Evolutionary conservation across 176 grass and related monocot genomes (phyloP).

Genomic region (Hsuehochloa calcarea): DNA sequence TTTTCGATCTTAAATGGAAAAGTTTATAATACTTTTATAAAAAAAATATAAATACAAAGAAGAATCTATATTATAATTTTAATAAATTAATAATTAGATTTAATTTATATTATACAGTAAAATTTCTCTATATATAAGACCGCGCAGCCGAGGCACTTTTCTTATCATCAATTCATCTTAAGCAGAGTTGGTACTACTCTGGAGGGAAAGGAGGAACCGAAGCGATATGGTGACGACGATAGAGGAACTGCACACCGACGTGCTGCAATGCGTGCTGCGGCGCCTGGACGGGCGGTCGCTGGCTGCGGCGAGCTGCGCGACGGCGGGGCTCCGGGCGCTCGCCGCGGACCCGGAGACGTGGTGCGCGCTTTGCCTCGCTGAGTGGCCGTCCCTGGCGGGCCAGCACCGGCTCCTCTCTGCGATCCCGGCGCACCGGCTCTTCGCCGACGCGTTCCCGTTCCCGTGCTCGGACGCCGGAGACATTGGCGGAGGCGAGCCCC

Average conservation of each 20-base stretch:
- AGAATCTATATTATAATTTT: no score
- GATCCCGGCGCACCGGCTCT: constrained; percentile 44
- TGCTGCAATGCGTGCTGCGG: constrained; percentile 52
- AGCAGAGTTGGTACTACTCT: neutral
- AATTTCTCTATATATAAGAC: neutral
- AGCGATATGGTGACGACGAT: constrained; percentile 31
- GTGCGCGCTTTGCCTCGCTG: constrained; percentile 65
- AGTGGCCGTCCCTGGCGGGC: constrained; percentile 60
- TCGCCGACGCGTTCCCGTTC: constrained; percentile 62
- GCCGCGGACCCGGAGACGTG: constrained; percentile 49
- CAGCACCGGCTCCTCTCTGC: constrained; percentile 13
- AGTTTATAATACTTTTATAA: no score
- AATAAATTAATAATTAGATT: no score
- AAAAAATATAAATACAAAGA: no score
- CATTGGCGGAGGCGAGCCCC: neutral
- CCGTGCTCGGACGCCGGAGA: constrained; percentile 7
- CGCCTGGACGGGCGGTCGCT: constrained; percentile 61
- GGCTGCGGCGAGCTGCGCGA: constrained; percentile 57
- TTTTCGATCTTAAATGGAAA: no score
- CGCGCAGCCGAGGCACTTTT: neutral
- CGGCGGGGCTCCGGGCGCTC: constrained; percentile 45
- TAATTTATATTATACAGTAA: no score
- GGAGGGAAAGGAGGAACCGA: neutral
- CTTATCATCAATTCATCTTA: neutral
- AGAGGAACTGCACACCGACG: constrained; percentile 62